Evolutionary conservation across 1,284 basidiomycete species (phyloP).

Genomic region (Ustilago nuda): DNA sequence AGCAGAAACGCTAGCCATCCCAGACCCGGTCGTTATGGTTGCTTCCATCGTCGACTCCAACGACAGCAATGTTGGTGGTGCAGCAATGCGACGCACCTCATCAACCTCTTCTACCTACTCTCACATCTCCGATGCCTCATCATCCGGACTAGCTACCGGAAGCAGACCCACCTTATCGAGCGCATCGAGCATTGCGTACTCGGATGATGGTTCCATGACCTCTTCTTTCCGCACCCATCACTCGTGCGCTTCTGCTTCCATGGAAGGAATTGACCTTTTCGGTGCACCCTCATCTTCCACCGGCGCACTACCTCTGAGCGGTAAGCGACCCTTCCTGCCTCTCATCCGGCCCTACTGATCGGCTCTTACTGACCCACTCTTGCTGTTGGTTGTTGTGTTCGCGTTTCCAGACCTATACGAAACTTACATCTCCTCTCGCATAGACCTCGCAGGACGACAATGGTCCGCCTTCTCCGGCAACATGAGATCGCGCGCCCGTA

Average conservation of each 20-base stretch:
- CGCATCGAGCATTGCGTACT: conserved; percentile 37
- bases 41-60: conserved; percentile 5
- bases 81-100: conserved; percentile 30
- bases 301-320: conserved; percentile 27
- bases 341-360: background rate
- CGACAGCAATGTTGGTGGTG: background rate
- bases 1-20: conserved; percentile 17
- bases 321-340: conserved; percentile 3
- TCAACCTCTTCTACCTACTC: conserved; percentile 29
- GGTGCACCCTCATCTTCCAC: conserved; percentile 15
- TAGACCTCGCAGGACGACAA: conserved; percentile 87
- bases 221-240: conserved; percentile 29
- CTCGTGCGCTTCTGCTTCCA: conserved; percentile 31
- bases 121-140: conserved; percentile 12
- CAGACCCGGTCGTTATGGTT: conserved; percentile 8
- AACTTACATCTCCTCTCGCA: conserved; percentile 20
- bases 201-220: conserved; percentile 30
- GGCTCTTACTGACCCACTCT: background rate
- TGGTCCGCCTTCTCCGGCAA: conserved; percentile 86
- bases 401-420: no score
- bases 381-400: no score
- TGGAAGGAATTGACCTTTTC: conserved; percentile 49
- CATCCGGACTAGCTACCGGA: conserved; percentile 6
- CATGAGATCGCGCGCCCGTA: conserved; percentile 77
- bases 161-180: conserved; percentile 31